Percentiles rank a stretch among this genome's conserved stretches.
phyloP scores from a whole-genome alignment of 345 rosid genomes.

The Microthlaspi erraticum region DNA sequence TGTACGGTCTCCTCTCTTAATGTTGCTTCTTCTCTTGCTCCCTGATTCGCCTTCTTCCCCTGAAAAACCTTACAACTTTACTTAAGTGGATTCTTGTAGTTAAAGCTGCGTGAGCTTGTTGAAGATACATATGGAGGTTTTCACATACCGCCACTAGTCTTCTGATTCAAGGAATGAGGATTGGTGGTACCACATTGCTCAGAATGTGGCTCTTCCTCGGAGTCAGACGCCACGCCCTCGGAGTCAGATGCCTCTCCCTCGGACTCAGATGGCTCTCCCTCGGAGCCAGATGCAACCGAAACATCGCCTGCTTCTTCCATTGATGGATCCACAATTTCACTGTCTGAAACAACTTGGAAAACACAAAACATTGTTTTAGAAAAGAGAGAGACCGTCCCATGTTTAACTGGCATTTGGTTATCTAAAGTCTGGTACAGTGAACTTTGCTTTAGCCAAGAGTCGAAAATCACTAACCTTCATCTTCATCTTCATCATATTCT shows the following conservation, averaged over 20 bases:
- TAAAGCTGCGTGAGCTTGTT: conserved; percentile 4
- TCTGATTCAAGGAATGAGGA: conserved; percentile 31
- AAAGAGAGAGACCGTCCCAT: conserved; percentile 1
- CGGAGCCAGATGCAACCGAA: conserved; percentile 25
- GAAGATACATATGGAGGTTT: conserved; percentile 12
- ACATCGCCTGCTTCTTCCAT: conserved; percentile 43
- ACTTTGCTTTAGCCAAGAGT: conserved; percentile 12
- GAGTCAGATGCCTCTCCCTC: conserved; percentile 25
- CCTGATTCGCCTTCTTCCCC: conserved; percentile 39
- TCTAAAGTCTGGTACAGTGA: neutral
- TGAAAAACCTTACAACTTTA: conserved; percentile 26
- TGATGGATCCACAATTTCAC: conserved; percentile 57
- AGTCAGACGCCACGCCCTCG: conserved; percentile 31
- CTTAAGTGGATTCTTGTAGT: neutral
- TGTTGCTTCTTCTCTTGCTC: conserved; percentile 24
- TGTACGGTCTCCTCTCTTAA: conserved; percentile 16
- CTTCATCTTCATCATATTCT: conserved; percentile 51
- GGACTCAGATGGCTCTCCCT: conserved; percentile 23
- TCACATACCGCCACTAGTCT: conserved; percentile 30
- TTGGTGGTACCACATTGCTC: conserved; percentile 32
- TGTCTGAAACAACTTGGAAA: conserved; percentile 48
- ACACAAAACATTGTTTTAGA: conserved; percentile 5
- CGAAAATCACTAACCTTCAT: conserved; percentile 57
- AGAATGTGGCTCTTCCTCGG: conserved; percentile 38
- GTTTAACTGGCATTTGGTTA: conserved; percentile 23